Evolutionary conservation across 352 stramenopile genomes (phyloP), one percentile per base, ranked within the genome.

Genomic region (Pseudoperonospora humuli): DNA sequence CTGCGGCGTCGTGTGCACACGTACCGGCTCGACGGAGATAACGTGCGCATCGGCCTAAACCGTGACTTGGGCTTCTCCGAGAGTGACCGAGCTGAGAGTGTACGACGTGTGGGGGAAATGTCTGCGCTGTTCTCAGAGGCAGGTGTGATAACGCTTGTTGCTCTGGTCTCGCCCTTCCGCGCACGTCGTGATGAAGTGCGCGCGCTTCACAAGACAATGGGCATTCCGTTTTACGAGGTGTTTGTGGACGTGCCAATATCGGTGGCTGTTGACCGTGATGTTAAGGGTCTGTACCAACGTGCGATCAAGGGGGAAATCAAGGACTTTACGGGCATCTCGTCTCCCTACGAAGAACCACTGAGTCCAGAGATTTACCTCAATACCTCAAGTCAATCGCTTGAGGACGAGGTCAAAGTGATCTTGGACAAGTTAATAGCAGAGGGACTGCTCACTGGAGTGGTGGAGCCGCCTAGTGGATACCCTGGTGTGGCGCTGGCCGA

Each of bases 291-390:
- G 15, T 97, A 97, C 73, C 95, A 95, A 55, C 91, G 93, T 45
- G 85, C 84, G 8, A 86, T 86, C 24, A 88, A 87, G 27, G 96
- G 96, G 32, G 93, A 98, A 66, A 86, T 99, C 50, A 98, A 98
- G 73, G 87, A 97, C 61, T 99, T 99, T 54, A 99, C 96, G 3
- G 97, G 96, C 52, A 97, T 98, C 48, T 96, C 97, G 56, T 96
- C 96, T 54, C 96, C 95, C 2, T 99, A 99, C 61, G 96, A 99
- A 58, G 81, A 83, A 44, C 96, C 96, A 1, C 31, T 97, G 17
- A 47, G 75, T 20, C 85, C 95, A 3, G 96, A 99, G 50, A 96
- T 99, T 45, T 85, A 91, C 39, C 67, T 99, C 2, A 92, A 91
- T 42, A 97, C 96, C 18, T 84, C 95, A 36, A 91, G 97, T 58